These are phyloP conservation scores for Jamesozyma piceae DNA, from an alignment of 805 yeast species.

Conservation along the genomic window DNA sequence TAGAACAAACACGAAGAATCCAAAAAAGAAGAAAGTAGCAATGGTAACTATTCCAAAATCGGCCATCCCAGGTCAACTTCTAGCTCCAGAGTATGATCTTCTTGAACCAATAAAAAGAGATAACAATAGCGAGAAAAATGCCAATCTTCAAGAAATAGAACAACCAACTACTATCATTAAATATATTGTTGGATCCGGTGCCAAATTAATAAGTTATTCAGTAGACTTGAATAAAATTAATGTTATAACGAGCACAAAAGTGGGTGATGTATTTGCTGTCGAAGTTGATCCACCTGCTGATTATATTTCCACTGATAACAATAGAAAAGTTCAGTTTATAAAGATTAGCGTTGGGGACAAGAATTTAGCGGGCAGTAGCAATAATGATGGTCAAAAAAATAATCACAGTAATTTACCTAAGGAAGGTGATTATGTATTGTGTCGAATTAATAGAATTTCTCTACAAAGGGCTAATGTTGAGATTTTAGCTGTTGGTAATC, in stretches of 20 bases:
- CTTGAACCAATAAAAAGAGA: background rate
- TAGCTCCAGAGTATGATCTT: constrained; percentile 46
- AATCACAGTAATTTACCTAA: constrained; percentile 39
- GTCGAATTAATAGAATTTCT: constrained; percentile 58
- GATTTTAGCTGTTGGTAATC: constrained; percentile 57
- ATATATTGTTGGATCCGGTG: constrained; percentile 58
- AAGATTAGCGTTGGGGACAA: constrained; percentile 6
- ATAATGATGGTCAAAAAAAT: background rate
- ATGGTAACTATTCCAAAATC: constrained; percentile 30
- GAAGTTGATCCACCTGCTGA: constrained; percentile 15
- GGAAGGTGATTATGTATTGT: constrained; percentile 76
- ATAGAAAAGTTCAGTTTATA: constrained; percentile 7
- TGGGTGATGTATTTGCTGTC: constrained; percentile 44
- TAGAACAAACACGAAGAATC: background rate
- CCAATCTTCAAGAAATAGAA: background rate
- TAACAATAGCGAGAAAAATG: background rate
- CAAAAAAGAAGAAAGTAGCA: background rate
- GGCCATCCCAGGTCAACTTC: constrained; percentile 75
- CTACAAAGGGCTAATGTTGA: constrained; percentile 70
- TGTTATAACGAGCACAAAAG: constrained; percentile 46
- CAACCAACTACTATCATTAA: constrained; percentile 11
- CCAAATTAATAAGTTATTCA: constrained; percentile 39
- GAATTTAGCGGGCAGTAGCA: background rate
- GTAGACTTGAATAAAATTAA: constrained; percentile 33
- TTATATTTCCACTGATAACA: constrained; percentile 7